Evolutionary conservation across 768 basidiomycete species (phyloP), one percentile per base, ranked within the genome.

Genomic region (Xanthoconium purpureum): DNA sequence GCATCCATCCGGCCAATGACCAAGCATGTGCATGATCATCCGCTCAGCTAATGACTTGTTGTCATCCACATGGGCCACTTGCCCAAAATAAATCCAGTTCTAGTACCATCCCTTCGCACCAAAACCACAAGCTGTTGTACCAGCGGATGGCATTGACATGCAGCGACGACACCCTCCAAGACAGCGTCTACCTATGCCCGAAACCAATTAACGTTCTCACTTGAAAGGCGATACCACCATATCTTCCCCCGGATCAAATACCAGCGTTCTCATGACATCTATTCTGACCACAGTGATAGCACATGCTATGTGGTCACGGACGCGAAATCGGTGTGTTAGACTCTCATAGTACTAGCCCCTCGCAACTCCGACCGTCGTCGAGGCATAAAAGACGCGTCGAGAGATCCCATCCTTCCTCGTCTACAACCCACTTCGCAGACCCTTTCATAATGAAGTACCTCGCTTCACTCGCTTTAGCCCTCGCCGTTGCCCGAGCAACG

Each of bases 401-500:
- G 14, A 28, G 15, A 40, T 17, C 28, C 35, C 40, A 12, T 24
- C 4, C 24, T 35, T 30, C 30, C 9, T 39, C n/a, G 24, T 52
- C 49, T 38, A 33, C 50, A 38, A 44, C 13, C 5, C 28, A 37
- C 29, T 29, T 30, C 15, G 1, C 40, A 30, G 32, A 18, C 28
- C 11, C 24, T 24, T 8, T 38, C 37, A 35, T 1, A 9, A 71
- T 70, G 68, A 71, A 66, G 24, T 59, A 20, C 45, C 49, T 67
- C 30, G 38, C 55, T 28, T 38, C 50, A 30, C 55, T 70, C 20
- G 52, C 55, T 29, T 46, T 68, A 14, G 51, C 56, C 54, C 35
- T 62, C 1, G 50, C 68, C 14, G 52, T 53, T 8, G 61, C 44
- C n/a, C 50, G 28, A 13, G 68, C 64, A 13, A 58, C 49, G 11